These are phyloP conservation scores for Cinchona pubescens DNA, from an alignment of 257 asterid species.

Conservation along the genomic window DNA sequence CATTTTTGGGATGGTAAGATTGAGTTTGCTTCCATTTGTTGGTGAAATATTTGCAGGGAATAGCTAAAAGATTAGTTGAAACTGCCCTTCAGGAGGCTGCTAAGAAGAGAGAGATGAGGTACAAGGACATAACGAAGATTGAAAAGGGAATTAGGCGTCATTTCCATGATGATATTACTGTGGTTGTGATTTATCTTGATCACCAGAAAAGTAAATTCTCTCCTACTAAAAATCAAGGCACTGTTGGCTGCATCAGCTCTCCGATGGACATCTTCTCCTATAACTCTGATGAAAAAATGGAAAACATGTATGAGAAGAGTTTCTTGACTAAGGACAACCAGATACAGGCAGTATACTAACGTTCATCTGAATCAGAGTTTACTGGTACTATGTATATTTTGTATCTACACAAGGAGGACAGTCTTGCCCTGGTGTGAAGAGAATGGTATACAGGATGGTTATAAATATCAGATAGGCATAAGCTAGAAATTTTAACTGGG, in stretches of 20 bases:
- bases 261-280: slow-evolving; percentile 75
- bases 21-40: background rate
- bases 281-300: slow-evolving; percentile 49
- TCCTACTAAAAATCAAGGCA: slow-evolving; percentile 29
- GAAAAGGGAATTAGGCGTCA: slow-evolving; percentile 87
- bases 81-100: slow-evolving; percentile 90
- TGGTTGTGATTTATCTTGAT: slow-evolving; percentile 77
- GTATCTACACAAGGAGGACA: background rate
- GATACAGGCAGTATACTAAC: slow-evolving; percentile 15
- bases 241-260: slow-evolving; percentile 42
- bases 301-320: slow-evolving; percentile 31
- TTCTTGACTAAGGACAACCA: slow-evolving; percentile 35
- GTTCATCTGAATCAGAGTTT: background rate
- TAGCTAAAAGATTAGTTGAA: slow-evolving; percentile 82
- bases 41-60: slow-evolving; percentile 55
- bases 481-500: background rate
- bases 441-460: background rate
- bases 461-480: background rate
- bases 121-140: slow-evolving; percentile 67
- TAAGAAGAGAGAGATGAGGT: slow-evolving; percentile 84
- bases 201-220: slow-evolving; percentile 37
- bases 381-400: background rate
- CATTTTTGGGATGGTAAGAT: background rate
- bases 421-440: background rate
- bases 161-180: slow-evolving; percentile 91